These are phyloP conservation scores for Pseudocercospora vitis DNA, from an alignment of 2,329 filamentous ascomycete species.

Conservation along the genomic window DNA sequence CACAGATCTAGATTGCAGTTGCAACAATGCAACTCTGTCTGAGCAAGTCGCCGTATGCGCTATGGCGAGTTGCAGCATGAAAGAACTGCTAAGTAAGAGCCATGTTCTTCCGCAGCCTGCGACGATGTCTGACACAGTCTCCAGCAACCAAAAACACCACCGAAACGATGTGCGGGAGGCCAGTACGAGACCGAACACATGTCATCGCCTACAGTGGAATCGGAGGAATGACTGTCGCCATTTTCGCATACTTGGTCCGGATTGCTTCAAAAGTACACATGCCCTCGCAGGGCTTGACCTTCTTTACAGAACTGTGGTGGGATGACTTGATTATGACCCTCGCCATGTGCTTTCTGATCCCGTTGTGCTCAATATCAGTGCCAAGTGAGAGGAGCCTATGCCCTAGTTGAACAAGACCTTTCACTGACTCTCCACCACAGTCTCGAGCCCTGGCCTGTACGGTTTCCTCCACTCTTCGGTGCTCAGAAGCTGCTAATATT, in stretches of 20 bases:
- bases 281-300: not conserved
- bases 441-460: conserved; percentile 11
- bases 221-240: not conserved
- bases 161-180: conserved; percentile 11
- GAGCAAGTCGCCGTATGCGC: conserved; percentile 3
- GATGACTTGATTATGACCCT: conserved; percentile 12
- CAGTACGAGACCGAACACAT: conserved; percentile 6
- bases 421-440: not conserved
- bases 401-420: not conserved
- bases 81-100: conserved; percentile 9
- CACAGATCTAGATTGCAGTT: conserved; percentile 9
- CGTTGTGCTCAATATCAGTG: conserved; percentile 5
- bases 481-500: not conserved
- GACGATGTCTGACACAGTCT: no score
- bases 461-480: not conserved
- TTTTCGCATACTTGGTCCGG: conserved; percentile 2
- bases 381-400: not conserved
- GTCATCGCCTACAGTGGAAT: not conserved
- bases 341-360: not conserved
- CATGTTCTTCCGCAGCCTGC: not conserved
- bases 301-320: conserved; percentile 17
- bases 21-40: conserved; percentile 13
- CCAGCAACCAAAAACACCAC: conserved; percentile 18
- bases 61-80: conserved; percentile 10
- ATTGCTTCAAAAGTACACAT: conserved; percentile 6